Evolutionary conservation across 257 asterid genomes (phyloP).

Genomic region (Penstemon eatonii): DNA sequence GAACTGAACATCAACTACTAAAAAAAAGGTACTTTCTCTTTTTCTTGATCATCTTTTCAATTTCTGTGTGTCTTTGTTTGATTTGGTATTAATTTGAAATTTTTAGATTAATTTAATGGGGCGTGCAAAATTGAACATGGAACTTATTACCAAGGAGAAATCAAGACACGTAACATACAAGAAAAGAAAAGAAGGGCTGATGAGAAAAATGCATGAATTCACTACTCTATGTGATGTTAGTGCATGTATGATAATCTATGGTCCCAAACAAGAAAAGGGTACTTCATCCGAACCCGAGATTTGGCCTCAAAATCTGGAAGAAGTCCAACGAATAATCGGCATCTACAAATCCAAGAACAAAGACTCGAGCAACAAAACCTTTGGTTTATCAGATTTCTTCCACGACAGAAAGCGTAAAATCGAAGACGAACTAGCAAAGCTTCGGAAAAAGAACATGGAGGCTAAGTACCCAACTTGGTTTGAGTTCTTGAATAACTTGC

Average conservation of each 20-base stretch:
- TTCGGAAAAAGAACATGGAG: conserved; percentile 40
- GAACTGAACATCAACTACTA: too few species aligned
- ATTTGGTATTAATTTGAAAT: not conserved
- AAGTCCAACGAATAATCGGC: conserved; percentile 27
- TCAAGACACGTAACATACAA: conserved; percentile 50
- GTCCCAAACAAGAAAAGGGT: conserved; percentile 32
- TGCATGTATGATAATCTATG: conserved; percentile 60
- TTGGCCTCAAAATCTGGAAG: conserved; percentile 41
- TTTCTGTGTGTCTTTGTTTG: not conserved
- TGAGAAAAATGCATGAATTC: conserved; percentile 56
- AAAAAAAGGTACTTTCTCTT: not conserved
- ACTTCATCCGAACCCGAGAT: conserved; percentile 26
- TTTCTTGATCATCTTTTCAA: not conserved
- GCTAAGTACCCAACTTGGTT: conserved; percentile 36
- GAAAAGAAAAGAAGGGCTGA: conserved; percentile 60
- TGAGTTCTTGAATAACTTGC: conserved; percentile 20
- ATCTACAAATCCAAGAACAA: conserved; percentile 34
- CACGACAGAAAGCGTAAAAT: conserved; percentile 34
- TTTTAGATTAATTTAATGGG: conserved; percentile 37
- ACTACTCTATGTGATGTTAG: conserved; percentile 61
- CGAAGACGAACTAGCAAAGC: conserved; percentile 43
- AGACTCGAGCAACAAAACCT: conserved; percentile 30
- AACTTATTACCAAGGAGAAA: conserved; percentile 43
- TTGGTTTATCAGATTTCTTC: conserved; percentile 39
- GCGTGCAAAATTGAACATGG: conserved; percentile 63